Evolutionary conservation across 345 rosid genomes (phyloP), one percentile per base, ranked within the genome.

Genomic region (Turnera subulata): DNA sequence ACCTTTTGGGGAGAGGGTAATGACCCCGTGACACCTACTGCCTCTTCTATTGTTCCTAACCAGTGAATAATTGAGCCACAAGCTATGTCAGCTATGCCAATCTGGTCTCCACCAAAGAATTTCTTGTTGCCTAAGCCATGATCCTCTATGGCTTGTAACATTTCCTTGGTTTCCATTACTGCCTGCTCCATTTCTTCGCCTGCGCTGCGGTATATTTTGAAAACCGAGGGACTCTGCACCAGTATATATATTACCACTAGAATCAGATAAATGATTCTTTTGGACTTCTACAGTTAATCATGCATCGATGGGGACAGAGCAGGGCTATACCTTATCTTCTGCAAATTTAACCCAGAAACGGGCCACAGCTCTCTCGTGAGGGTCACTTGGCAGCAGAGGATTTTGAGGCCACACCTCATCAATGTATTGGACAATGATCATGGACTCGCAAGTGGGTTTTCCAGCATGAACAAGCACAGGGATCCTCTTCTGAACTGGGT

Each of bases 291-390:
- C n/a, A n/a, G n/a, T n/a, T n/a, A n/a, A n/a, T n/a, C n/a, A n/a
- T n/a, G n/a, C n/a, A n/a, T n/a, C n/a, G n/a, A n/a, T n/a, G n/a
- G n/a, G n/a, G n/a, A n/a, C n/a, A n/a, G n/a, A n/a, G n/a, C n/a
- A n/a, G n/a, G n/a, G n/a, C n/a, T 40, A 15, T 40, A 65, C 63
- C 69, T 65, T 57, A 2, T 65, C 70, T 24, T 42, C 63, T 9
- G 22, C n/a, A 35, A 26, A 59, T 6, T 52, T 52, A 15, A 66
- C 33, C 70, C 70, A 66, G 23, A 66, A 66, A 50, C 70, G 40
- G 45, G 53, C 56, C 4, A 18, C 9, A 33, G 70, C 57, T 20
- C 59, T 57, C 37, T 57, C 64, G 4, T 29, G 13, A 21, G 70
- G 58, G 13, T 58, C 64, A 1, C 4, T 22, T 5, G 70, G 64